phyloP scores from a whole-genome alignment of 139 green algal genomes.

The Diplosphaera chodatii region DNA sequence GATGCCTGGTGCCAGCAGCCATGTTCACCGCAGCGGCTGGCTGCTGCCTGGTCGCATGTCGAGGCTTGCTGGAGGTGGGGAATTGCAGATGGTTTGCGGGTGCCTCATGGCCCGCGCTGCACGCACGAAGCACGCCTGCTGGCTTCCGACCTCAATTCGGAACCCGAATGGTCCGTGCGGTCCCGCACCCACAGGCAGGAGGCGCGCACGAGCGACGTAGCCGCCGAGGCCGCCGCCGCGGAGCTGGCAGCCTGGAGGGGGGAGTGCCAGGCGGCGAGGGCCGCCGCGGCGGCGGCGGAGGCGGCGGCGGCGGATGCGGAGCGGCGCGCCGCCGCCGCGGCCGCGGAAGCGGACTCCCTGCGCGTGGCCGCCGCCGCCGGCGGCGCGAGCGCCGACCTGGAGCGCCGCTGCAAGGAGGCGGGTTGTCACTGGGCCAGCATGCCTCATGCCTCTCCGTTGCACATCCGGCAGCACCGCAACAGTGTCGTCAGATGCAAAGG shows the following conservation, averaged over 20 bases:
- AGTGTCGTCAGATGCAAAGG: no score
- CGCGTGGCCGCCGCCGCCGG: conserved; percentile 20
- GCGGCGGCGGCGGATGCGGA: conserved; percentile 6
- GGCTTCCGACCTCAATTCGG: no score
- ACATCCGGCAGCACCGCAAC: no score
- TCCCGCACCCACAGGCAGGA: neutral
- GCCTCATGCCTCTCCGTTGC: no score
- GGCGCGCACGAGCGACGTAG: neutral
- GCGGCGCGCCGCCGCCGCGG: conserved; percentile 12
- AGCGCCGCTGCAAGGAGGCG: conserved; percentile 39
- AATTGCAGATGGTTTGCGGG: no score
- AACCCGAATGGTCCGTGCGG: no score
- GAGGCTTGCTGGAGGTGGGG: no score
- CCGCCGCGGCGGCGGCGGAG: conserved; percentile 10
- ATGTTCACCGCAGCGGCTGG: neutral
- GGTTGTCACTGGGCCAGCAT: no score
- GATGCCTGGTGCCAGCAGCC: neutral
- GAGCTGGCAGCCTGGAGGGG: neutral
- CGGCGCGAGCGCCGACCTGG: conserved; percentile 35
- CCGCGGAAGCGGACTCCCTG: conserved; percentile 22
- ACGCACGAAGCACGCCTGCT: no score
- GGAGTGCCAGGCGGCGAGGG: conserved; percentile 5
- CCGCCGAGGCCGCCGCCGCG: neutral
- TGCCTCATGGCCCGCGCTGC: no score
- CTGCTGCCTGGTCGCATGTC: no score